A percentile compares a stretch with the other conserved stretches of the same genome.
Conservation (phyloP, 2,329 filamentous ascomycete genomes). For the Colletotrichum sp. region DNA sequence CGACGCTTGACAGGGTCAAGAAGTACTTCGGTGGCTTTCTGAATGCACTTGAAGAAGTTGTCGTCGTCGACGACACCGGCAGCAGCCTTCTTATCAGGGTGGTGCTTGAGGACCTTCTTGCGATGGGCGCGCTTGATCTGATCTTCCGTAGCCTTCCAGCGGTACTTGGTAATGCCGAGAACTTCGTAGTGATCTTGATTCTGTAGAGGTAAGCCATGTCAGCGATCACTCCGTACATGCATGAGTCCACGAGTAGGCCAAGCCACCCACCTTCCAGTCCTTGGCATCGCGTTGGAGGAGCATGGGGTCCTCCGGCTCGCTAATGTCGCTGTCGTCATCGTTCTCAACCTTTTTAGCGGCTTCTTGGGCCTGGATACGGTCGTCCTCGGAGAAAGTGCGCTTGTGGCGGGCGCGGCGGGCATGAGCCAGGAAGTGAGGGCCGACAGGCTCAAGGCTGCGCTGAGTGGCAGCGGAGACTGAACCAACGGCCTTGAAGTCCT, state of each 20-base stretch:
- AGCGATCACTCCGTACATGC: not conserved
- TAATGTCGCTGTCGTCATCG: constrained; percentile 87
- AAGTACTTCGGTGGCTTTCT: constrained; percentile 94
- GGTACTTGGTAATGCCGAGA: constrained; percentile 89
- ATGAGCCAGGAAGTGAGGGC: constrained; percentile 96
- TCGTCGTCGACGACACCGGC: constrained; percentile 88
- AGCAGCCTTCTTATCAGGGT: constrained; percentile 98
- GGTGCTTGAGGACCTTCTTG: constrained; percentile 99
- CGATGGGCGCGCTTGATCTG: constrained; percentile 99
- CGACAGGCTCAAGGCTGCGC: constrained; percentile 93
- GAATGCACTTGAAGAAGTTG: constrained; percentile 99
- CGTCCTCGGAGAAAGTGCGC: constrained; percentile 98
- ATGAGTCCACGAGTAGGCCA: not conserved
- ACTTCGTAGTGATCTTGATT: constrained; percentile 98
- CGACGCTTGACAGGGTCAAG: constrained; percentile 90
- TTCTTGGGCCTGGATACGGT: constrained; percentile 94
- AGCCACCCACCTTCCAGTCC: constrained; percentile 88
- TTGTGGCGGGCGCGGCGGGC: constrained; percentile 94
- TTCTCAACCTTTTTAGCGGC: constrained; percentile 96
- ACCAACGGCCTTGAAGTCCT: constrained; percentile 88
- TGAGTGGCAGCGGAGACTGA: constrained; percentile 78
- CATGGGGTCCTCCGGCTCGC: constrained; percentile 90
- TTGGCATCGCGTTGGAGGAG: constrained; percentile 94
- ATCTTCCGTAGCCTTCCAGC: constrained; percentile 91
- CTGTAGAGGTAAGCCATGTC: constrained; percentile 46